These are phyloP conservation scores for Solioccasus polychromus DNA, from an alignment of 768 basidiomycete genomes.

Conservation along the genomic window DNA sequence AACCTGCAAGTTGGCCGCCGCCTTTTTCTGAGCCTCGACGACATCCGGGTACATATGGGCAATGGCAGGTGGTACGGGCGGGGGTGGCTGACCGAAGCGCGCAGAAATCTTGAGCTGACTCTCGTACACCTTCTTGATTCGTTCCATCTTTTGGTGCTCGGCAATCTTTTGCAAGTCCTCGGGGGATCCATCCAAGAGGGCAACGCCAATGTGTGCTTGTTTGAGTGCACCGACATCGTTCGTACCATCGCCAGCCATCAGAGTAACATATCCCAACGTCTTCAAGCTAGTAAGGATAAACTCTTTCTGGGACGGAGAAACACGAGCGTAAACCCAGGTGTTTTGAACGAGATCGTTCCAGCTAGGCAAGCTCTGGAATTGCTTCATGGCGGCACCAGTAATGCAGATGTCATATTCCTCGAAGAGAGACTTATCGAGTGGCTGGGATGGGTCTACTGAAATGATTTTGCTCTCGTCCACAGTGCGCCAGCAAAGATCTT, in stretches of 20 bases:
- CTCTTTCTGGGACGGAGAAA: constrained; percentile 95
- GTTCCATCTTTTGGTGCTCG: constrained; percentile 84
- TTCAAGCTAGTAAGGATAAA: constrained; percentile 90
- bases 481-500: constrained; percentile 89
- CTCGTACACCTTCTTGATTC: constrained; percentile 96
- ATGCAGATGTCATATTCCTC: constrained; percentile 93
- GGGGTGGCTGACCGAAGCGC: constrained; percentile 90
- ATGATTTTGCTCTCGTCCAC: constrained; percentile 92
- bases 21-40: constrained; percentile 84
- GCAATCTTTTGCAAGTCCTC: constrained; percentile 94
- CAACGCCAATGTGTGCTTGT: constrained; percentile 96
- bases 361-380: constrained; percentile 66
- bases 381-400: constrained; percentile 91
- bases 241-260: constrained; percentile 99
- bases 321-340: constrained; percentile 98
- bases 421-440: constrained; percentile 75
- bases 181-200: constrained; percentile 83
- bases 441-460: constrained; percentile 74
- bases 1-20: constrained; percentile 56
- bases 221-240: constrained; percentile 99
- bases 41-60: constrained; percentile 87
- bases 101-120: constrained; percentile 88
- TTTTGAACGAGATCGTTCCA: constrained; percentile 87
- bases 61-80: constrained; percentile 86
- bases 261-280: constrained; percentile 82